Evolutionary conservation across 495 filamentous ascomycete species (phyloP).

Genomic region (Penicillium paxilli): DNA sequence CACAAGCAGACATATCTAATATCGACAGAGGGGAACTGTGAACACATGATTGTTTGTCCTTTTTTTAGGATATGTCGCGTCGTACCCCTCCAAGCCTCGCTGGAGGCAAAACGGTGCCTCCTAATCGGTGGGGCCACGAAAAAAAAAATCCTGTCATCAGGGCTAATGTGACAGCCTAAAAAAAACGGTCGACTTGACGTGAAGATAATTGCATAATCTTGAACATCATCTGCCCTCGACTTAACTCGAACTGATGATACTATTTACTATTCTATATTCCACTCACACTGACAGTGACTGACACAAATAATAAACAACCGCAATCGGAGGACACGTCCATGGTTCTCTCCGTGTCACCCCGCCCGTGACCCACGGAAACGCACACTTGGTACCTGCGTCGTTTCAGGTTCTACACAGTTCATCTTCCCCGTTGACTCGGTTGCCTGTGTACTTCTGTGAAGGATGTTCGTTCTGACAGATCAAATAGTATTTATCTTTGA

Average conservation of each 20-base stretch:
- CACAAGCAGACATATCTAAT: too few species aligned
- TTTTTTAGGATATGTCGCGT: not conserved
- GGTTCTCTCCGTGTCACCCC: slow-evolving; percentile 13
- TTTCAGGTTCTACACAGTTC: slow-evolving; percentile 7
- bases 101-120: slow-evolving; percentile 8
- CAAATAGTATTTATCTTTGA: not conserved
- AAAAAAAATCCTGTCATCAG: not conserved
- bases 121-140: not conserved
- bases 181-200: not conserved
- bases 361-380: slow-evolving; percentile 8
- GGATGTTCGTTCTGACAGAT: not conserved
- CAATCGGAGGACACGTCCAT: slow-evolving; percentile 13
- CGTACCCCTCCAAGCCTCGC: slow-evolving; percentile 1
- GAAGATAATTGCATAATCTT: too few species aligned
- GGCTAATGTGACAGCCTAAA: not conserved
- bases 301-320: slow-evolving; percentile 28
- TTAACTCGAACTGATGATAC: too few species aligned
- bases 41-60: not conserved
- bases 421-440: not conserved
- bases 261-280: too few species aligned
- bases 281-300: too few species aligned
- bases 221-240: too few species aligned
- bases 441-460: not conserved
- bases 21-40: not conserved
- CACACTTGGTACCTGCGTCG: slow-evolving; percentile 6